Evolutionary conservation across 805 yeast species (phyloP).

Genomic region (Metschnikowia lunata): DNA sequence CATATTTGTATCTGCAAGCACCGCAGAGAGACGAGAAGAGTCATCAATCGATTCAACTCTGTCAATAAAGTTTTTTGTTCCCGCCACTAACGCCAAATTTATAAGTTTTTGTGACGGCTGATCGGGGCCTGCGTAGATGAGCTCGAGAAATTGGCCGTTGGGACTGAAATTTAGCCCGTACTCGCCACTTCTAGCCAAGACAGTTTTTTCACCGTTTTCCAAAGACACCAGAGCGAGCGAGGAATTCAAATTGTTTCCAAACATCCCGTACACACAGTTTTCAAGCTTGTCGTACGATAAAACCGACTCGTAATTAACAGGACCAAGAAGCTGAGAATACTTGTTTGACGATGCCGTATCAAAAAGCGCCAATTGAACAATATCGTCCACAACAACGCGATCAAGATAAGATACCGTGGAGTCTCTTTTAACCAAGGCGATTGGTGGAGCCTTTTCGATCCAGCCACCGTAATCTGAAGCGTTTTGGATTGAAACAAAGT

Average conservation of each 20-base stretch:
- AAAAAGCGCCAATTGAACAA: conserved; percentile 20
- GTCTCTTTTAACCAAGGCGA: conserved; percentile 10
- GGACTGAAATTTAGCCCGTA: conserved; percentile 18
- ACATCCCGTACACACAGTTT: conserved; percentile 15
- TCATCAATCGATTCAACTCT: conserved; percentile 16
- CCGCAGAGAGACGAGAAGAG: conserved; percentile 12
- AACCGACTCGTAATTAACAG: conserved; percentile 12
- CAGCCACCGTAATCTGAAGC: conserved; percentile 20
- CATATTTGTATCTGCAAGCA: conserved; percentile 36
- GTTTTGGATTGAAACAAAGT: conserved; percentile 6
- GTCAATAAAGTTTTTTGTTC: conserved; percentile 8
- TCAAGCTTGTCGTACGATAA: conserved; percentile 17
- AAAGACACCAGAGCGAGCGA: conserved; percentile 8
- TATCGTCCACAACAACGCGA: conserved; percentile 18
- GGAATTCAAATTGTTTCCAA: conserved; percentile 15
- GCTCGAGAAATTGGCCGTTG: conserved; percentile 21
- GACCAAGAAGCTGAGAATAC: conserved; percentile 18
- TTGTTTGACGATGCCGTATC: conserved; percentile 13
- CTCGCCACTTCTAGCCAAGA: conserved; percentile 12
- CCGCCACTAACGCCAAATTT: conserved; percentile 17
- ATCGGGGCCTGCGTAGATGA: conserved; percentile 20
- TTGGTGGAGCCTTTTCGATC: conserved; percentile 20
- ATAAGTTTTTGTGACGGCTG: conserved; percentile 25
- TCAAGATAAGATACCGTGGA: conserved; percentile 17
- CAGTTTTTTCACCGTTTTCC: not conserved